Evolutionary conservation across 192 early-diverging fungal genomes (phyloP), one percentile per base, ranked within the genome.

Genomic region (Chytriomyces sp.): DNA sequence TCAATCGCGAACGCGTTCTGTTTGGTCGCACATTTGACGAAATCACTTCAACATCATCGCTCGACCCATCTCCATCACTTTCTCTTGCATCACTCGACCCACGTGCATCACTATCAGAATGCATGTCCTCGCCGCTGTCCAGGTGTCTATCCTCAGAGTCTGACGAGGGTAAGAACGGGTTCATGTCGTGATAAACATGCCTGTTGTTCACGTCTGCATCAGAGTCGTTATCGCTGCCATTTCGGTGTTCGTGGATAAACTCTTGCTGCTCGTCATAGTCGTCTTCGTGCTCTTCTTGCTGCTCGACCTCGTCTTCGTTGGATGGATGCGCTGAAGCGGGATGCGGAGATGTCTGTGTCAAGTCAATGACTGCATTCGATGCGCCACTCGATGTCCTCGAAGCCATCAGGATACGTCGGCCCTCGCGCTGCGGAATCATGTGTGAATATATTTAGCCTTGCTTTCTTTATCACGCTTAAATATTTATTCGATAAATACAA

Each of bases 31-130:
- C 35, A 23, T 18, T 60, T 23, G 57, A 60, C 23, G 57, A 60
- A 60, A 45, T 68, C 43, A 68, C 67, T 68, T 68, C 43, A 10
- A 68, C 57, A 5, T 60, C 57, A 23, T 60, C 57, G 57, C 57
- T 60, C 18, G 16, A 60, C 18, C 23, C 57, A 23, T 60, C 23
- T 60, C 28, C n/a, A 28, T 64, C n/a, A 28, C 11, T 9, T 5
- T 18, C 62, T 18, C n/a, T n/a, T n/a, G n/a, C n/a, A n/a, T 64
- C 62, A 5, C 28, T 28, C 26, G 18, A 18, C 11, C 3, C 26
- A 24, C 28, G 20, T 6, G 7, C 62, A 13, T 18, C 62, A 8
- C 28, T 13, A 18, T 64, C 5, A 11, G 4, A 64, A 13, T 64
- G 5, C 4, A 18, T 13, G 62, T 13, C 11, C 13, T 28, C 62